phyloP scores from a whole-genome alignment of 805 yeast species.

The Metschnikowia similis region DNA sequence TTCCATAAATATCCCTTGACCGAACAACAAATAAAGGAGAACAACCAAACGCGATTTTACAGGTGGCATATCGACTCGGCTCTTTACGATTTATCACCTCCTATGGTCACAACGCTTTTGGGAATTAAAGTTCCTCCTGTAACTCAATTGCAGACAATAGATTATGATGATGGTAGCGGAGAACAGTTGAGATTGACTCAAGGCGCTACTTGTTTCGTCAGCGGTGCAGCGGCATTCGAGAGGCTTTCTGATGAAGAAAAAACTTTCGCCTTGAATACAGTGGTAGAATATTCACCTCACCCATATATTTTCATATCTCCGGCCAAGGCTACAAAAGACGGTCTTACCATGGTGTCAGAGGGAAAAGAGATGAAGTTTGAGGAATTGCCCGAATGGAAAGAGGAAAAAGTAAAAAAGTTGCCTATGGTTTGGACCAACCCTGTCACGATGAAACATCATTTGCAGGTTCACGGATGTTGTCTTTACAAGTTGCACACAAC shows the following conservation, averaged over 20 bases:
- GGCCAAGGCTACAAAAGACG: slow-evolving; percentile 80
- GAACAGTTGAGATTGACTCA: slow-evolving; percentile 65
- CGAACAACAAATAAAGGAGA: slow-evolving; percentile 54
- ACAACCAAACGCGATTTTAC: slow-evolving; percentile 73
- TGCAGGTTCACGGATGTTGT: slow-evolving; percentile 88
- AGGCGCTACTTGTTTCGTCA: slow-evolving; percentile 87
- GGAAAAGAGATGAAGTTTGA: slow-evolving; percentile 65
- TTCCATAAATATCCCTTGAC: slow-evolving; percentile 70
- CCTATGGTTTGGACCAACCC: slow-evolving; percentile 95
- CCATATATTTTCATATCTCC: slow-evolving; percentile 83
- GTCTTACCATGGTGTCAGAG: slow-evolving; percentile 80
- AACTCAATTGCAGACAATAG: slow-evolving; percentile 57
- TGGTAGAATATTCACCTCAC: slow-evolving; percentile 86
- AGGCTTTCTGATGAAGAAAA: slow-evolving; percentile 65
- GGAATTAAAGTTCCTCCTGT: slow-evolving; percentile 78
- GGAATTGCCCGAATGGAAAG: slow-evolving; percentile 81
- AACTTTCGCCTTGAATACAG: slow-evolving; percentile 69
- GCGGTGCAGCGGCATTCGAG: slow-evolving; percentile 78
- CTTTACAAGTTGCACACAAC: slow-evolving; percentile 57
- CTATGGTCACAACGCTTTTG: slow-evolving; percentile 76
- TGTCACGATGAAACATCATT: slow-evolving; percentile 72
- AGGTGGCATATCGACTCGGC: slow-evolving; percentile 96
- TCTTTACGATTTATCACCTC: slow-evolving; percentile 79
- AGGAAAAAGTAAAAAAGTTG: slow-evolving; percentile 64
- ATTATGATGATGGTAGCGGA: slow-evolving; percentile 50